Percentiles rank a stretch among this genome's conserved stretches.
These are phyloP conservation scores for Naumovozyma baii DNA, from an alignment of 805 yeast genomes.

Conservation along the genomic window DNA sequence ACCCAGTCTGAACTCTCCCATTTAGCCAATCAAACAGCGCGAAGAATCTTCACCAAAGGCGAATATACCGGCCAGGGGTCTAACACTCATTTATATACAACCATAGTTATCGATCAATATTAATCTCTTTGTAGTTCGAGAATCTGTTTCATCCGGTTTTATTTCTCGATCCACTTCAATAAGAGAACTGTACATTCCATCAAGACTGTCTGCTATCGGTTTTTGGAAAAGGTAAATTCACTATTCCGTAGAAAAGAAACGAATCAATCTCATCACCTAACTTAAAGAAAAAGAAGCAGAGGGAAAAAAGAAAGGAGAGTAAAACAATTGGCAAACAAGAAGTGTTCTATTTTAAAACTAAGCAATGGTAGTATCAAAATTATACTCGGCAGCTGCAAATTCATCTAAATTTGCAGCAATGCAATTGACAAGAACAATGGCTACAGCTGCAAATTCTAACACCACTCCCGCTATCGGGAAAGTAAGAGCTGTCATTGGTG, in stretches of 20 bases:
- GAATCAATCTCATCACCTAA: too few species aligned
- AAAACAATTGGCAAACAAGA: neutral
- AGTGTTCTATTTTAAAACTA: constrained; percentile 1
- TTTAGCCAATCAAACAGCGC: neutral
- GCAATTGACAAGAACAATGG: constrained; percentile 11
- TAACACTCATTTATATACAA: too few species aligned
- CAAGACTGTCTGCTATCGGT: neutral
- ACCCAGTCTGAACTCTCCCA: neutral
- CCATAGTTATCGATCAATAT: too few species aligned
- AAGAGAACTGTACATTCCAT: too few species aligned
- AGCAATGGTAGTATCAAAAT: constrained; percentile 45
- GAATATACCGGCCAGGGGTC: too few species aligned
- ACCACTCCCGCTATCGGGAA: constrained; percentile 64
- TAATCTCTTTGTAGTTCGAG: too few species aligned
- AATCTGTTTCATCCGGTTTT: too few species aligned
- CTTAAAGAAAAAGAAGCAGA: neutral
- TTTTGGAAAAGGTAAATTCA: neutral
- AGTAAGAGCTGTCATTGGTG: constrained; percentile 97
- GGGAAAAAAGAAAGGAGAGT: neutral
- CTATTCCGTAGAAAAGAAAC: too few species aligned
- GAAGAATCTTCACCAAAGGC: neutral
- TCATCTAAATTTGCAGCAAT: constrained; percentile 50
- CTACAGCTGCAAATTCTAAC: constrained; percentile 43
- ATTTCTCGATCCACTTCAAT: too few species aligned
- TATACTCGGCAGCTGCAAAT: constrained; percentile 66